Percentiles rank a stretch among this genome's conserved stretches.
phyloP scores from a whole-genome alignment of 2,329 filamentous ascomycete genomes.

The Alternaria angustiovoidea region DNA sequence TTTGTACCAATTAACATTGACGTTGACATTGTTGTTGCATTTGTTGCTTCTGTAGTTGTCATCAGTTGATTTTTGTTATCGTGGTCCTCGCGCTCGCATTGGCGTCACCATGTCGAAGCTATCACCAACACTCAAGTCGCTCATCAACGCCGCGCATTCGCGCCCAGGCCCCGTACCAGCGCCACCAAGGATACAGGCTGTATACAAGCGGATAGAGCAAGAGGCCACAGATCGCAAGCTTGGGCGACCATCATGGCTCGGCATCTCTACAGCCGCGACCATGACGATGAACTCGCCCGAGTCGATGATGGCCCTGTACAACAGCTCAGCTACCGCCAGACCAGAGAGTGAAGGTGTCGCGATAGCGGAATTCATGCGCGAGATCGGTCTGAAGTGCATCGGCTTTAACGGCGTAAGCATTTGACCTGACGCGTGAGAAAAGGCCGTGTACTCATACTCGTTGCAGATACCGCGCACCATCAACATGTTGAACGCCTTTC shows the following conservation, averaged over 20 bases:
- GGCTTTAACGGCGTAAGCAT: conserved; percentile 71
- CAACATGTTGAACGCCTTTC: conserved; percentile 80
- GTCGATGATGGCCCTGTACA: conserved; percentile 71
- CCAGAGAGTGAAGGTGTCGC: conserved; percentile 52
- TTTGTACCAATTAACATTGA: background rate
- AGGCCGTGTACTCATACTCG: conserved; percentile 51
- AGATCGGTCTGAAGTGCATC: conserved; percentile 79
- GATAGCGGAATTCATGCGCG: conserved; percentile 75
- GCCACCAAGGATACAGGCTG: conserved; percentile 39
- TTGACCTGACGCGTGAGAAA: too few relatives aligned
- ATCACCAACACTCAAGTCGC: conserved; percentile 45
- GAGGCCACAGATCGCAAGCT: conserved; percentile 43
- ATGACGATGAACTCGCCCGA: conserved; percentile 88
- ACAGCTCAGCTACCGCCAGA: conserved; percentile 43
- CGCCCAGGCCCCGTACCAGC: conserved; percentile 47
- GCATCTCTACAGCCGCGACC: conserved; percentile 70
- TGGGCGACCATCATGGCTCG: conserved; percentile 48
- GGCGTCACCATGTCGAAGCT: conserved; percentile 45
- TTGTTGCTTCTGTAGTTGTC: background rate
- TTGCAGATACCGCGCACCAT: conserved; percentile 81
- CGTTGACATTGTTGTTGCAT: background rate
- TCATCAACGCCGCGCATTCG: conserved; percentile 47
- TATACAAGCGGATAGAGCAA: conserved; percentile 44
- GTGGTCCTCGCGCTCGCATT: background rate
- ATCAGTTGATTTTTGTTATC: background rate